phyloP scores from a whole-genome alignment of 2,329 filamentous ascomycete species.

The Incumbomyces delicatus region DNA sequence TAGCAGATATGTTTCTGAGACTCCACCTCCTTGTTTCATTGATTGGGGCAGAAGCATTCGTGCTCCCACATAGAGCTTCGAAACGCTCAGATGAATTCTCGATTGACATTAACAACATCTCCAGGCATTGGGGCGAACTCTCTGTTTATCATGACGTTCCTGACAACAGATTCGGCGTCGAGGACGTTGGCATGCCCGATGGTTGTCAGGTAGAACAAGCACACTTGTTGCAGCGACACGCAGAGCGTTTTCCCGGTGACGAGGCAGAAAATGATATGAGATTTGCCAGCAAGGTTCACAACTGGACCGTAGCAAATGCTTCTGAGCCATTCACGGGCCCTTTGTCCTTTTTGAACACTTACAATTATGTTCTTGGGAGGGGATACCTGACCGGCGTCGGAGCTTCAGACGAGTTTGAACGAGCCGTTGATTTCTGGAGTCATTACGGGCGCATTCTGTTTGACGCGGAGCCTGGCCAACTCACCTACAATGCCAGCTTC shows the following conservation, averaged over 20 bases:
- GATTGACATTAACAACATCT: too few relatives aligned
- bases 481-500: conserved; percentile 39
- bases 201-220: conserved; percentile 49
- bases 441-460: conserved; percentile 46
- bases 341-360: conserved; percentile 44
- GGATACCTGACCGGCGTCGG: conserved; percentile 41
- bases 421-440: conserved; percentile 45
- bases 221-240: conserved; percentile 46
- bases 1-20: too few relatives aligned
- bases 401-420: conserved; percentile 40
- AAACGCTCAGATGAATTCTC: too few relatives aligned
- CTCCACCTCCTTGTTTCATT: too few relatives aligned
- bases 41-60: too few relatives aligned
- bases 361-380: conserved; percentile 38
- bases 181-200: conserved; percentile 36
- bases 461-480: conserved; percentile 38
- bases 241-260: conserved; percentile 43
- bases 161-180: conserved; percentile 24
- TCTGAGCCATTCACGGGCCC: conserved; percentile 35
- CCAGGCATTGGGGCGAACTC: too few relatives aligned
- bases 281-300: conserved; percentile 41
- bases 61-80: too few relatives aligned
- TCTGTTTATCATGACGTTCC: too few relatives aligned
- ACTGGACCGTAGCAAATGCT: conserved; percentile 32
- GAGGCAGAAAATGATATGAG: conserved; percentile 41